Percentiles rank a stretch among this genome's conserved stretches.
Evolutionary conservation across 2,329 filamentous ascomycete genomes (phyloP).

Genomic region (Aspergillus thermomutatus): DNA sequence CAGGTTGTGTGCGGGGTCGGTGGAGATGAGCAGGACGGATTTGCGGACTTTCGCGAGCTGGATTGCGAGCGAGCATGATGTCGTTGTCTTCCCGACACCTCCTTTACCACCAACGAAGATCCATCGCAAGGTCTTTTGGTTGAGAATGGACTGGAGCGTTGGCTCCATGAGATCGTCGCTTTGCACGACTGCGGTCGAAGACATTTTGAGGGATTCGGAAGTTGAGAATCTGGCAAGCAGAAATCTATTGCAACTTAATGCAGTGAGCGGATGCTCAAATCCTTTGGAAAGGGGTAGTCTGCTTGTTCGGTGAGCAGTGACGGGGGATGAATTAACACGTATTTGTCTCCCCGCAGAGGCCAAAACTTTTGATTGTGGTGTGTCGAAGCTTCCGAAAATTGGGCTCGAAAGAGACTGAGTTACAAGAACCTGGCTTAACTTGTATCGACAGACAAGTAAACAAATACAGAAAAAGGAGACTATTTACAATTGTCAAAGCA

Average conservation of each 20-base stretch:
- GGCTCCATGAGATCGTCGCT: conserved; percentile 79
- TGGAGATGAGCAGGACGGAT: conserved; percentile 95
- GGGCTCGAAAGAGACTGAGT: not conserved
- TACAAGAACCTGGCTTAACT: not conserved
- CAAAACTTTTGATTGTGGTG: conserved; percentile 5
- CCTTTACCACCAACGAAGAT: conserved; percentile 99
- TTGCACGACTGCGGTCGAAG: conserved; percentile 40
- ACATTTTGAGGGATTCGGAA: conserved; percentile 29
- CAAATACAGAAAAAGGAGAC: not conserved
- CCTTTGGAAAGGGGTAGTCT: not conserved
- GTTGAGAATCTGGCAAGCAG: not conserved
- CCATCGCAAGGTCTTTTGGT: conserved; percentile 94
- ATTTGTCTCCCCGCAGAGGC: conserved; percentile 10
- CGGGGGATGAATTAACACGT: conserved; percentile 6
- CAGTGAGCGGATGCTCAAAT: not conserved
- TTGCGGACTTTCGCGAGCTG: conserved; percentile 93
- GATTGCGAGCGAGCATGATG: conserved; percentile 95
- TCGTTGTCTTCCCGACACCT: conserved; percentile 99
- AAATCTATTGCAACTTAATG: not conserved
- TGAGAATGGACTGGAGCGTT: conserved; percentile 87
- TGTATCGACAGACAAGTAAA: no score
- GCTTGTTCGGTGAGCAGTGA: not conserved
- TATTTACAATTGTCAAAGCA: not conserved
- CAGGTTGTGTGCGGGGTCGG: conserved; percentile 96
- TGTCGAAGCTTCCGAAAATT: conserved; percentile 34